Evolutionary conservation across 257 asterid genomes (phyloP).

Genomic region (Solanum infundibuliforme): DNA sequence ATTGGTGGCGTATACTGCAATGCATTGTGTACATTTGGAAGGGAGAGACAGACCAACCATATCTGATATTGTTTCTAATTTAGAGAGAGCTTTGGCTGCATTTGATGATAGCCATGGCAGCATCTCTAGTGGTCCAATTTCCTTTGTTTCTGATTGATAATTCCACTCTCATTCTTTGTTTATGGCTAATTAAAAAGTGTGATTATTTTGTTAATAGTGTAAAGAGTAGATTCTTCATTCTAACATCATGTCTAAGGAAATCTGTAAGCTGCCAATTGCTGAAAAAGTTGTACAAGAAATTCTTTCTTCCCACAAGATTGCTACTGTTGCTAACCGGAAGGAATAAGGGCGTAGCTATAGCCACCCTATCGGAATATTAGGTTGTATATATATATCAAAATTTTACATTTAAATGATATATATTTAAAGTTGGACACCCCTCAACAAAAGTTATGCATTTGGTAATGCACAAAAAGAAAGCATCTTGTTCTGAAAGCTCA

Average conservation of each 20-base stretch:
- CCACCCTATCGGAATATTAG: neutral
- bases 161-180: neutral
- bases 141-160: slow-evolving; percentile 52
- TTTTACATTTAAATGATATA: neutral
- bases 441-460: too few relatives aligned
- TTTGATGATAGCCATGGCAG: slow-evolving; percentile 75
- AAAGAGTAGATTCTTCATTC: neutral
- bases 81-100: slow-evolving; percentile 64
- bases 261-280: neutral
- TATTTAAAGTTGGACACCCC: too few relatives aligned
- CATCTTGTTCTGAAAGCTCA: neutral
- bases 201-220: slow-evolving; percentile 8
- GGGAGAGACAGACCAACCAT: slow-evolving; percentile 79
- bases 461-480: neutral
- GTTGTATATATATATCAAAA: too few relatives aligned
- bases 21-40: slow-evolving; percentile 83
- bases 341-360: neutral
- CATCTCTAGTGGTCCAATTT: slow-evolving; percentile 58
- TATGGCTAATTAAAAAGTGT: neutral
- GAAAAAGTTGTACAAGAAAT: neutral
- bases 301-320: neutral
- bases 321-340: neutral
- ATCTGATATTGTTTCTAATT: slow-evolving; percentile 61
- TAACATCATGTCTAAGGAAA: slow-evolving; percentile 13
- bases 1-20: slow-evolving; percentile 70